Percentiles rank a stretch among this genome's conserved stretches.
Evolutionary conservation across 768 basidiomycete genomes (phyloP).

Genomic region (Boletus rubropictus): DNA sequence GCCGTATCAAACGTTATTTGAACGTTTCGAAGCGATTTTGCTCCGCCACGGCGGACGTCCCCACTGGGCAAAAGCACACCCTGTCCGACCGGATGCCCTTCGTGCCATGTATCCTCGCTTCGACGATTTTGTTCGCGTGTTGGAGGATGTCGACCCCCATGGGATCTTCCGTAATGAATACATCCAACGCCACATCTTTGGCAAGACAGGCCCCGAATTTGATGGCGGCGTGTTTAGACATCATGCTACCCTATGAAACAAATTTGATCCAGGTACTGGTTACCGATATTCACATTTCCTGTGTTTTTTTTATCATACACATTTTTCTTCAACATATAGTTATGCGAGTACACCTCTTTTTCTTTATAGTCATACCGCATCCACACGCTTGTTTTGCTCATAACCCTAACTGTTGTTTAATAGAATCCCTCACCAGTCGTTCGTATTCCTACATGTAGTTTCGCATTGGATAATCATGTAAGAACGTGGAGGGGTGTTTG

Average conservation of each 20-base stretch:
- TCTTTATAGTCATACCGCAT: slow-evolving; percentile 15
- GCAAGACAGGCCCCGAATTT: slow-evolving; percentile 39
- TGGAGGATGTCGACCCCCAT: slow-evolving; percentile 64
- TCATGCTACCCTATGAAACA: slow-evolving; percentile 6
- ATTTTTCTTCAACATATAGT: slow-evolving; percentile 1
- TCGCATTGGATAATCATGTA: slow-evolving; percentile 1
- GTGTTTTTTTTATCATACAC: too few species aligned
- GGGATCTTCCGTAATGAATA: slow-evolving; percentile 87
- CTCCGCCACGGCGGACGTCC: slow-evolving; percentile 70
- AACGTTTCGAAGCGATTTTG: slow-evolving; percentile 68
- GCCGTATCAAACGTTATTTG: slow-evolving; percentile 75
- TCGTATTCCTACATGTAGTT: slow-evolving; percentile 66
- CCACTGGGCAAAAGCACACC: slow-evolving; percentile 95
- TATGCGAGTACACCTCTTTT: slow-evolving; percentile 3
- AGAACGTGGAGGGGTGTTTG: neutral
- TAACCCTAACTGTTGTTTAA: slow-evolving; percentile 80
- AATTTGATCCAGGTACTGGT: neutral
- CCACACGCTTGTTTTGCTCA: slow-evolving; percentile 27
- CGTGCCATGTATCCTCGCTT: slow-evolving; percentile 74
- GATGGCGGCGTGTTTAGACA: slow-evolving; percentile 45
- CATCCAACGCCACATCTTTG: slow-evolving; percentile 80
- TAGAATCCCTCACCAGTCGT: slow-evolving; percentile 72
- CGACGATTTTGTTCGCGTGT: slow-evolving; percentile 64
- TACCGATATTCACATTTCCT: neutral
- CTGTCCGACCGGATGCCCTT: slow-evolving; percentile 57